phyloP scores from a whole-genome alignment of 1,139 yeast genomes.

The Candida anutae region DNA sequence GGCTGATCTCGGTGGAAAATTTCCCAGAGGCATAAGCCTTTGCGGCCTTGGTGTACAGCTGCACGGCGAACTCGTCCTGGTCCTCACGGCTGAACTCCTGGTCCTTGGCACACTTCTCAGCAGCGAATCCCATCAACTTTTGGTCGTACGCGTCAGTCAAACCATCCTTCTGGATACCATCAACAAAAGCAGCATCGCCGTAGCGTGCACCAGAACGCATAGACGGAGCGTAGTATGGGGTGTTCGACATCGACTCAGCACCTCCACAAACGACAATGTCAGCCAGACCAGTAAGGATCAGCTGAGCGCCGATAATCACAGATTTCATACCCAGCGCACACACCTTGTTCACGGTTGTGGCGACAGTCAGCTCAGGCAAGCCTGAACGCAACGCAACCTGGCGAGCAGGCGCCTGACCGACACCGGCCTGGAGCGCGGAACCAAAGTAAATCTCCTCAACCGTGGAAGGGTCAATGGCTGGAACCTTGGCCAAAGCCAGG shows the following conservation, averaged over 20 bases:
- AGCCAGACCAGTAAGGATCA: slow-evolving; percentile 81
- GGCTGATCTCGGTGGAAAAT: slow-evolving; percentile 73
- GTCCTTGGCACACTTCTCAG: slow-evolving; percentile 88
- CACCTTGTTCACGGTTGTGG: slow-evolving; percentile 90
- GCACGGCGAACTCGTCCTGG: slow-evolving; percentile 65
- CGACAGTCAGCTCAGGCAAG: slow-evolving; percentile 65
- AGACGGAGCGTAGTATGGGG: slow-evolving; percentile 85
- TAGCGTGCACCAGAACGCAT: slow-evolving; percentile 86
- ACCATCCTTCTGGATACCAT: slow-evolving; percentile 89
- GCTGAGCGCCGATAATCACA: slow-evolving; percentile 82
- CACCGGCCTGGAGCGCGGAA: slow-evolving; percentile 85
- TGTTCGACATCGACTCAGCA: slow-evolving; percentile 94
- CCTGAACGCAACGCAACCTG: slow-evolving; percentile 95
- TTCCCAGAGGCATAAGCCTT: slow-evolving; percentile 73
- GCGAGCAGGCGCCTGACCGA: slow-evolving; percentile 97
- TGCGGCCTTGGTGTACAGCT: slow-evolving; percentile 71
- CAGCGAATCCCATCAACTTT: slow-evolving; percentile 90
- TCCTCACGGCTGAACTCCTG: slow-evolving; percentile 56
- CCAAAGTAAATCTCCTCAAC: slow-evolving; percentile 93
- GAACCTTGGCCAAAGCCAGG: slow-evolving; percentile 78
- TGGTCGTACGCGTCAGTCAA: slow-evolving; percentile 82
- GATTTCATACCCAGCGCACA: slow-evolving; percentile 97
- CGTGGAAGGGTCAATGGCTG: slow-evolving; percentile 65
- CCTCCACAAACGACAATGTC: slow-evolving; percentile 96
- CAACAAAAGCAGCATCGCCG: slow-evolving; percentile 72